Evolutionary conservation across 768 basidiomycete species (phyloP).

Genomic region (Peribolospora kevripleyi): DNA sequence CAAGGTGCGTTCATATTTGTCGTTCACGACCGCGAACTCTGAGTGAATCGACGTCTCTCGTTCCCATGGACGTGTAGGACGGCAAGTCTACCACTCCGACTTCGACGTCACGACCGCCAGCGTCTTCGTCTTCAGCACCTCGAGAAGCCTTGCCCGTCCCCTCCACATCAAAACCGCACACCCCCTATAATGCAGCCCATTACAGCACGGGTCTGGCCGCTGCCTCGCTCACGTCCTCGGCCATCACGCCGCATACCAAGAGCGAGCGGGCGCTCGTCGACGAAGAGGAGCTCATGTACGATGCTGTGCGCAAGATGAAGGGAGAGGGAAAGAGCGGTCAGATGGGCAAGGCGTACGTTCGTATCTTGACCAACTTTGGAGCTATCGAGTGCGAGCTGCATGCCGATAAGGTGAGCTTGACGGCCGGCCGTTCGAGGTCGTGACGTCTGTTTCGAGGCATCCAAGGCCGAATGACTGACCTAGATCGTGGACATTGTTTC

Average conservation of each 20-base stretch:
- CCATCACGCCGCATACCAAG: slow-evolving; percentile 47
- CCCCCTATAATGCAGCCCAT: slow-evolving; percentile 32
- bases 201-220: slow-evolving; percentile 51
- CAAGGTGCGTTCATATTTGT: slow-evolving; percentile 20
- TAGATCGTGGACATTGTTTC: background rate
- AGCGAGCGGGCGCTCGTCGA: slow-evolving; percentile 78
- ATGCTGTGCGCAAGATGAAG: slow-evolving; percentile 62
- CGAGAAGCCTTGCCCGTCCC: slow-evolving; percentile 15
- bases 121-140: background rate
- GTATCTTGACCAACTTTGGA: slow-evolving; percentile 84
- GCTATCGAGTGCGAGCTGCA: slow-evolving; percentile 44
- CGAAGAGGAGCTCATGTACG: slow-evolving; percentile 98
- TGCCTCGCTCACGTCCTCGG: slow-evolving; percentile 80
- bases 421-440: no score
- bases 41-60: background rate
- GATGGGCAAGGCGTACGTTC: slow-evolving; percentile 64
- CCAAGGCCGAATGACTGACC: background rate
- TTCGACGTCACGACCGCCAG: slow-evolving; percentile 1
- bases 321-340: slow-evolving; percentile 71
- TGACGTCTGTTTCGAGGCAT: no score
- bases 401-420: slow-evolving; percentile 14
- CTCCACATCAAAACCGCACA: slow-evolving; percentile 19
- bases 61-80: background rate
- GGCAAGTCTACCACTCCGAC: slow-evolving; percentile 7
- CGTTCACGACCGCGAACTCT: background rate